phyloP scores from a whole-genome alignment of 2,329 filamentous ascomycete species.

The Aspergillus sp. region DNA sequence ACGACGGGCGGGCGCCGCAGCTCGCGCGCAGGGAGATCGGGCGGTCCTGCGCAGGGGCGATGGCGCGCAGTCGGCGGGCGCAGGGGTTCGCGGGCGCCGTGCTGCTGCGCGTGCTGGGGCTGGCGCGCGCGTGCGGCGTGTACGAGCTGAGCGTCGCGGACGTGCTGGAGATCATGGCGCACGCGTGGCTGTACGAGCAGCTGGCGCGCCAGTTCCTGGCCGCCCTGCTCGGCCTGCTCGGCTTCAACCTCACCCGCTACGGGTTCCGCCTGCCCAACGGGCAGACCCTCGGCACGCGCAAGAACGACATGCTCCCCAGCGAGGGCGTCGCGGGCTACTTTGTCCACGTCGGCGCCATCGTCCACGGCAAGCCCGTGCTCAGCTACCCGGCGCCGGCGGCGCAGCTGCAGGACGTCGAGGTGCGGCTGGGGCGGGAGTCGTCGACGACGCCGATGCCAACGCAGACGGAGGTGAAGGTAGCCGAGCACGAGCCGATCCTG shows the following conservation, averaged over 20 bases:
- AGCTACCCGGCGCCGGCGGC: neutral
- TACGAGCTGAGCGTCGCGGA: neutral
- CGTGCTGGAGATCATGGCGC: neutral
- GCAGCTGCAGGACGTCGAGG: neutral
- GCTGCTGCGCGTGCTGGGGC: neutral
- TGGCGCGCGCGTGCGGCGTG: neutral
- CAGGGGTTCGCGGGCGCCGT: neutral
- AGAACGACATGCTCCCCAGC: neutral
- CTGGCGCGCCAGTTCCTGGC: neutral
- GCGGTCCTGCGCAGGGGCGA: neutral
- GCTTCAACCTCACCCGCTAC: neutral
- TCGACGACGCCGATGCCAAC: neutral
- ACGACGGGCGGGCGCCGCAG: neutral
- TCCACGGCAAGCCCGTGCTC: neutral
- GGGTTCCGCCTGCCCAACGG: neutral
- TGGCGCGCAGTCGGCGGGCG: neutral
- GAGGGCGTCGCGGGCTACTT: neutral
- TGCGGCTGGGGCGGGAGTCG: neutral
- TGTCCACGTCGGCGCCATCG: neutral
- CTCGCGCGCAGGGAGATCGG: neutral
- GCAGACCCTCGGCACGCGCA: neutral
- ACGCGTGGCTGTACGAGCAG: neutral
- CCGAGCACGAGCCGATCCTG: neutral
- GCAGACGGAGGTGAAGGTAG: neutral
- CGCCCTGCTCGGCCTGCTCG: neutral